Percentiles rank a stretch among this genome's conserved stretches.
phyloP scores from a whole-genome alignment of 768 basidiomycete genomes.

The Suillus discolor region DNA sequence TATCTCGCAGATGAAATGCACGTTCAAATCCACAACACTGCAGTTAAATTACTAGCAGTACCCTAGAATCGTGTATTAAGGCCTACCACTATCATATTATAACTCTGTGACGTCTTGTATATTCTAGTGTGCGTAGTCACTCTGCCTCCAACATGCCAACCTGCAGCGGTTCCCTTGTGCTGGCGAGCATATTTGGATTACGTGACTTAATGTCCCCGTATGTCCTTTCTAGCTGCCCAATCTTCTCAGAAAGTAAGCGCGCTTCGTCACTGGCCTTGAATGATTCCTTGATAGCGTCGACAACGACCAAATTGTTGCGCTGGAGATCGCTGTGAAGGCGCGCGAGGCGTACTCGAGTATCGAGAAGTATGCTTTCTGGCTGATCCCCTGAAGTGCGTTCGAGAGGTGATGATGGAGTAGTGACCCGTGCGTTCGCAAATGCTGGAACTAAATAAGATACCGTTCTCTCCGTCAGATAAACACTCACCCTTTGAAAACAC shows the following conservation, averaged over 20 bases:
- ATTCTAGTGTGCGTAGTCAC: constrained; percentile 21
- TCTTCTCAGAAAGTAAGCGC: constrained; percentile 24
- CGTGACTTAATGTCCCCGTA: constrained; percentile 11
- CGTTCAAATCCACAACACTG: neutral
- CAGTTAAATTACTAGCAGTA: no score
- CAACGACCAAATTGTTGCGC: constrained; percentile 15
- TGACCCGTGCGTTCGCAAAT: constrained; percentile 22
- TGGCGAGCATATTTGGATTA: neutral
- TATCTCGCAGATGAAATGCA: neutral
- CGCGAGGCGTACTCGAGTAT: constrained; percentile 16
- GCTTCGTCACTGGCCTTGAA: constrained; percentile 19
- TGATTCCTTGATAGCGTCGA: constrained; percentile 20
- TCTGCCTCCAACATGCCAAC: constrained; percentile 21
- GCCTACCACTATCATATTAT: neutral
- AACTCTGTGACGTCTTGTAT: constrained; percentile 7
- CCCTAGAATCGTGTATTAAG: neutral
- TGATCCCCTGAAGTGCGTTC: neutral
- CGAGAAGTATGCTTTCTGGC: constrained; percentile 9
- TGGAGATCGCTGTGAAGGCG: constrained; percentile 12
- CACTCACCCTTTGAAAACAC: constrained; percentile 26
- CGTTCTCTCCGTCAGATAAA: no score
- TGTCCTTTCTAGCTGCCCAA: constrained; percentile 24
- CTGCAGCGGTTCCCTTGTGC: constrained; percentile 10
- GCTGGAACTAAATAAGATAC: constrained; percentile 12
- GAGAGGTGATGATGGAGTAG: neutral